These are phyloP conservation scores for Fomes fomentarius DNA, from an alignment of 1,284 basidiomycete species.

Conservation along the genomic window DNA sequence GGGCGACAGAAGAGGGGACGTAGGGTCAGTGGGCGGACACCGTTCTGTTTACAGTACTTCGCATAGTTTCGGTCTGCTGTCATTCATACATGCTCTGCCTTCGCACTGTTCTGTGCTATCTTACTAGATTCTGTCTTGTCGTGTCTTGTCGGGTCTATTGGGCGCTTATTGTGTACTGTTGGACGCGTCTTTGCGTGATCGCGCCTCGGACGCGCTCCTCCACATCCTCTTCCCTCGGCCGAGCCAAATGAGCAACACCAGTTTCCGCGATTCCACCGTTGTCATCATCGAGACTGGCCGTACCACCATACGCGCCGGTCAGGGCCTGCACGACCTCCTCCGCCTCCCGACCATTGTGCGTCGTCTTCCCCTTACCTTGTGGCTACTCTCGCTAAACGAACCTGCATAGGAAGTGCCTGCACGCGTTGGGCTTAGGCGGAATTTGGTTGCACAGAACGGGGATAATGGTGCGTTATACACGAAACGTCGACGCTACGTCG, in stretches of 20 bases:
- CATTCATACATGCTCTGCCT: constrained; percentile 11
- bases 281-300: constrained; percentile 82
- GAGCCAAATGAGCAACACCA: constrained; percentile 39
- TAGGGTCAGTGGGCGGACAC: background rate
- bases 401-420: constrained; percentile 64
- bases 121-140: too few species aligned
- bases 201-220: constrained; percentile 4
- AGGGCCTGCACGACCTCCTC: constrained; percentile 83
- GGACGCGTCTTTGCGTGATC: constrained; percentile 1
- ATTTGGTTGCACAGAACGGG: constrained; percentile 15
- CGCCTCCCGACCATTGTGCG: constrained; percentile 74
- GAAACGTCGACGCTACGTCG: constrained; percentile 15
- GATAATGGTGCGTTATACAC: constrained; percentile 17
- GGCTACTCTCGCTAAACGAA: constrained; percentile 5
- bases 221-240: background rate
- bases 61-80: constrained; percentile 1
- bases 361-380: constrained; percentile 22
- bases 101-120: background rate
- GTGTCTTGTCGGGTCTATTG: too few species aligned
- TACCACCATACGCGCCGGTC: constrained; percentile 72
- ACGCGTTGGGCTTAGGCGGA: constrained; percentile 71
- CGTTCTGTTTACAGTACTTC: background rate
- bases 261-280: constrained; percentile 82
- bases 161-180: constrained; percentile 5
- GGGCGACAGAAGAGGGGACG: too few species aligned